phyloP scores from a whole-genome alignment of 208 protist genomes.

The Trypanosoma brucei region DNA sequence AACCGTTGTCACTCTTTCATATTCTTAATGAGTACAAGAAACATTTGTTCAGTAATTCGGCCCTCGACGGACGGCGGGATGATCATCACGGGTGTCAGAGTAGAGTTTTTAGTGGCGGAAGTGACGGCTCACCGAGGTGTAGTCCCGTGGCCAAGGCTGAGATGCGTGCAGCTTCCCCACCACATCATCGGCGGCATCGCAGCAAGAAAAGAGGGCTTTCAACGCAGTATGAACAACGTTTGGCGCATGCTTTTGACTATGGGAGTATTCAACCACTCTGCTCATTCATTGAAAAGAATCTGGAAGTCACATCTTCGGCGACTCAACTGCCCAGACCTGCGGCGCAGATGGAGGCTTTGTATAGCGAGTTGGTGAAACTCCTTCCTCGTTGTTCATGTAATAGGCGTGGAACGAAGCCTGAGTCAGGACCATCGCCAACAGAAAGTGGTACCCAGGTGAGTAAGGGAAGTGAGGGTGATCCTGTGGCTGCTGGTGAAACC shows the following conservation, averaged over 20 bases:
- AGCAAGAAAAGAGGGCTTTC: too few species aligned
- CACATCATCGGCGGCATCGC: too few species aligned
- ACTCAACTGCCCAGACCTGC: slow-evolving; percentile 39
- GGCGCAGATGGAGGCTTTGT: slow-evolving; percentile 31
- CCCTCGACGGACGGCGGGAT: neutral
- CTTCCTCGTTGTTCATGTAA: neutral
- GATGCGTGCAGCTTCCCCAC: too few species aligned
- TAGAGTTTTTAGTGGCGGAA: too few species aligned
- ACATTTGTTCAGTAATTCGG: neutral
- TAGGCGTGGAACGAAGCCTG: too few species aligned
- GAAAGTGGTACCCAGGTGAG: too few species aligned
- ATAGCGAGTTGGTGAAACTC: slow-evolving; percentile 17
- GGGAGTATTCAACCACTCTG: slow-evolving; percentile 42
- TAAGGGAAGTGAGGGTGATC: neutral
- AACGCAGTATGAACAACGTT: slow-evolving; percentile 5
- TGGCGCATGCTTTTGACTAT: slow-evolving; percentile 57
- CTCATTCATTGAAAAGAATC: slow-evolving; percentile 29
- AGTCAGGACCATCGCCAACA: too few species aligned
- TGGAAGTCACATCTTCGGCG: slow-evolving; percentile 10
- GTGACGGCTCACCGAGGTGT: too few species aligned
- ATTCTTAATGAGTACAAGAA: slow-evolving; percentile 17
- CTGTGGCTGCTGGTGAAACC: neutral
- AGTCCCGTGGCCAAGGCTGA: too few species aligned
- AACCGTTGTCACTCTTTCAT: slow-evolving; percentile 23
- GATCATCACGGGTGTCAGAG: too few species aligned